Conservation (phyloP, 2,329 filamentous ascomycete species). For the Chrysosphaeria jannelii region DNA sequence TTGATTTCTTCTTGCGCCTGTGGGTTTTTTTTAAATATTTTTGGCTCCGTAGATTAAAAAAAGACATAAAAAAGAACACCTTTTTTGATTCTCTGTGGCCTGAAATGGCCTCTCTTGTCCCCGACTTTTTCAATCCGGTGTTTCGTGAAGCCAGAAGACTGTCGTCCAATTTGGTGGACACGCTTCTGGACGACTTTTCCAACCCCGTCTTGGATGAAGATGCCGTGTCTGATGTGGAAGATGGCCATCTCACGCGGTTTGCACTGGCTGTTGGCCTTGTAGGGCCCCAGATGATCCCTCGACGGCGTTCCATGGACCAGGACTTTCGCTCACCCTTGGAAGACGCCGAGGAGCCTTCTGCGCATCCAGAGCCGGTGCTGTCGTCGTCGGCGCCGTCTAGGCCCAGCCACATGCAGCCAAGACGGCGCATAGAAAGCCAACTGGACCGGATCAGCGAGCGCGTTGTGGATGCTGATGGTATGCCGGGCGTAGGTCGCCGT, state of each 20-base stretch:
- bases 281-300: not conserved
- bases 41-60: no score
- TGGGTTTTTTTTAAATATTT: no score
- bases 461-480: not conserved
- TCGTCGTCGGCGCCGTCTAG: not conserved
- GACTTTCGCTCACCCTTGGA: not conserved
- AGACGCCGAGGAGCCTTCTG: not conserved
- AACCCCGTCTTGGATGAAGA: constrained; percentile 3
- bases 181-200: constrained; percentile 5
- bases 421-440: no score
- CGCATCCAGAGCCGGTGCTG: not conserved
- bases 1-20: no score
- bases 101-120: constrained; percentile 33
- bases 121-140: constrained; percentile 34
- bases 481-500: constrained; percentile 1
- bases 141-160: constrained; percentile 34
- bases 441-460: not conserved
- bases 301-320: not conserved
- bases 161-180: constrained; percentile 13
- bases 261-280: not conserved
- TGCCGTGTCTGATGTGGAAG: not conserved
- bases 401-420: no score
- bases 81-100: no score
- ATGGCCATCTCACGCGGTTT: no score
- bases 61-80: no score